phyloP scores from a whole-genome alignment of 345 rosid species.

The Diplotaxis tenuifolia region DNA sequence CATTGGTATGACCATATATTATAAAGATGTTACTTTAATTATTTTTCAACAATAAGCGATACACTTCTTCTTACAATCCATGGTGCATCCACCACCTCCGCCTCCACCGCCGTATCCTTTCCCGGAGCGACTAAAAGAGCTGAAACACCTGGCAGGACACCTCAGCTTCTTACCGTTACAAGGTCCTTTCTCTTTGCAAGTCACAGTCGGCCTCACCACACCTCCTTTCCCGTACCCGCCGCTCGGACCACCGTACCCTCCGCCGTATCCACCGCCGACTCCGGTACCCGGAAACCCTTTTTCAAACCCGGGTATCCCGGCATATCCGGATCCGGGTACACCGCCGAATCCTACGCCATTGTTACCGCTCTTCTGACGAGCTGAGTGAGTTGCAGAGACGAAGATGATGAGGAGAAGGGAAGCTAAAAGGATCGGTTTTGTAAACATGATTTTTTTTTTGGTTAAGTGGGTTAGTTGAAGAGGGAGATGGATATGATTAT shows the following conservation, averaged over 20 bases:
- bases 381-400: conserved; percentile 32
- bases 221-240: conserved; percentile 77
- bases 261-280: conserved; percentile 60
- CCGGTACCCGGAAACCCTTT: conserved; percentile 42
- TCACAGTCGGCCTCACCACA: conserved; percentile 54
- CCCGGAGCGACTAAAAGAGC: conserved; percentile 81
- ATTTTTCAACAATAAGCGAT: conserved; percentile 63
- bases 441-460: conserved; percentile 36
- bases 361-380: conserved; percentile 45
- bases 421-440: conserved; percentile 26
- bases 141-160: conserved; percentile 94
- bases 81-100: conserved; percentile 93
- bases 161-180: conserved; percentile 80
- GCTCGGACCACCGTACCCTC: conserved; percentile 60
- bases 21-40: neutral
- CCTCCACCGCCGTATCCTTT: conserved; percentile 94
- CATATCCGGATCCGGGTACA: conserved; percentile 47
- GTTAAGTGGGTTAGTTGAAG: neutral
- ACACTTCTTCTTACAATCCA: conserved; percentile 96
- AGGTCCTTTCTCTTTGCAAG: conserved; percentile 75
- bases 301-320: conserved; percentile 56
- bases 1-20: conserved; percentile 18
- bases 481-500: neutral
- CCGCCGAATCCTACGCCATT: conserved; percentile 50
- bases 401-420: conserved; percentile 41